These are phyloP conservation scores for Sclerotinia nivalis DNA, from an alignment of 2,329 filamentous ascomycete genomes.

Conservation along the genomic window DNA sequence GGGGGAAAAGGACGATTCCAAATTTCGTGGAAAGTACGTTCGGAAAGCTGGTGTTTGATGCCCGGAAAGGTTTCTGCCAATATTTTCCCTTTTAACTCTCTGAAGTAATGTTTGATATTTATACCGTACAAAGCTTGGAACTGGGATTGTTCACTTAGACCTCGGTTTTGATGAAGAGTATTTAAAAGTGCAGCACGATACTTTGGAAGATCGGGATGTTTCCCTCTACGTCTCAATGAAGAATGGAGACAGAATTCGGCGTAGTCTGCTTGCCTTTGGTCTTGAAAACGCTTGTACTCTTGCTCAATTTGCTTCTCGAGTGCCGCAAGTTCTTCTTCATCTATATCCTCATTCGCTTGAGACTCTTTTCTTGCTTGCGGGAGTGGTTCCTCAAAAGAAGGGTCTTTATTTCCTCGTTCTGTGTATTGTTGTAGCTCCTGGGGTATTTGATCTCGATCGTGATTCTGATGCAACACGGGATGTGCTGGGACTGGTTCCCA, in stretches of 20 bases:
- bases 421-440: not conserved
- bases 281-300: not conserved
- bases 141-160: not conserved
- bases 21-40: no score
- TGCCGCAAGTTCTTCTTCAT: not conserved
- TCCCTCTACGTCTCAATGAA: no score
- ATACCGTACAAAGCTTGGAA: not conserved
- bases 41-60: not conserved
- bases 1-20: not conserved
- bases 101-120: not conserved
- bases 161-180: no score
- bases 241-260: not conserved
- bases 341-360: not conserved
- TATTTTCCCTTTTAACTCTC: not conserved
- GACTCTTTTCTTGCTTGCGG: not conserved
- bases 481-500: not conserved
- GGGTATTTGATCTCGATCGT: not conserved
- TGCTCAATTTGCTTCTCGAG: not conserved
- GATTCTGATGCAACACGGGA: not conserved
- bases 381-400: not conserved
- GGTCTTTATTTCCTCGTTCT: not conserved
- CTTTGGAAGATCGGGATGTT: not conserved
- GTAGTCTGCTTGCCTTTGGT: not conserved
- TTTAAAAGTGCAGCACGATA: not conserved
- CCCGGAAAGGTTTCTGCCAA: not conserved